Evolutionary conservation across 2,329 filamentous ascomycete genomes (phyloP).

Genomic region (Pyricularia sp.): DNA sequence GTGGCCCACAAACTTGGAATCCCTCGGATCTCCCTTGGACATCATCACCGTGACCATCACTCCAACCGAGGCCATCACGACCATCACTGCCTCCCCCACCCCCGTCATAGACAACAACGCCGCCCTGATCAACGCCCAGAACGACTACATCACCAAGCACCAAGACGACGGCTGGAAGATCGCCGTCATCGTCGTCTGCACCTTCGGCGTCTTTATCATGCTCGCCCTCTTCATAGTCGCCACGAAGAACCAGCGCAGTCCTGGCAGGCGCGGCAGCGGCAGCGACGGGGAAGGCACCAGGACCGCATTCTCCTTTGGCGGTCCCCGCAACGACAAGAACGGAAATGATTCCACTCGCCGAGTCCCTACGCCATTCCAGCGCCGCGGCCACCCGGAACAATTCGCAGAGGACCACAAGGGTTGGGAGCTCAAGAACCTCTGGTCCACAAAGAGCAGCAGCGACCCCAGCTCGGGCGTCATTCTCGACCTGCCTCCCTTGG

Average conservation of each 20-base stretch:
- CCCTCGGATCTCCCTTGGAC: neutral
- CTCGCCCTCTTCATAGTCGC: neutral
- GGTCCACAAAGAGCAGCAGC: neutral
- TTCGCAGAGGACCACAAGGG: neutral
- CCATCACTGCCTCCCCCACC: neutral
- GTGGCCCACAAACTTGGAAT: neutral
- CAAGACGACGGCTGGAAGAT: constrained; percentile 1
- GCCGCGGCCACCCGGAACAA: neutral
- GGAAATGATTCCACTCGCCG: neutral
- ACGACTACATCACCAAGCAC: neutral
- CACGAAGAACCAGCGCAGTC: neutral
- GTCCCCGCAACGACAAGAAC: neutral
- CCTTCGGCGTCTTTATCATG: neutral
- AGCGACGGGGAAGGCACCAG: neutral
- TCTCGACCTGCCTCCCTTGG: neutral
- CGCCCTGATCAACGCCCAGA: neutral
- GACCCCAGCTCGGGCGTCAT: neutral
- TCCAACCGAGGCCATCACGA: neutral
- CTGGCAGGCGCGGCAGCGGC: neutral
- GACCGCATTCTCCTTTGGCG: neutral
- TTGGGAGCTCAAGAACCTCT: neutral
- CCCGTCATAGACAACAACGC: neutral
- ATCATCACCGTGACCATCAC: neutral
- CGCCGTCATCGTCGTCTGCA: constrained; percentile 4
- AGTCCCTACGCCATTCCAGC: neutral